Base-by-base conservation (phyloP, 208 protist species). In the Borovskyia barvae region DNA sequence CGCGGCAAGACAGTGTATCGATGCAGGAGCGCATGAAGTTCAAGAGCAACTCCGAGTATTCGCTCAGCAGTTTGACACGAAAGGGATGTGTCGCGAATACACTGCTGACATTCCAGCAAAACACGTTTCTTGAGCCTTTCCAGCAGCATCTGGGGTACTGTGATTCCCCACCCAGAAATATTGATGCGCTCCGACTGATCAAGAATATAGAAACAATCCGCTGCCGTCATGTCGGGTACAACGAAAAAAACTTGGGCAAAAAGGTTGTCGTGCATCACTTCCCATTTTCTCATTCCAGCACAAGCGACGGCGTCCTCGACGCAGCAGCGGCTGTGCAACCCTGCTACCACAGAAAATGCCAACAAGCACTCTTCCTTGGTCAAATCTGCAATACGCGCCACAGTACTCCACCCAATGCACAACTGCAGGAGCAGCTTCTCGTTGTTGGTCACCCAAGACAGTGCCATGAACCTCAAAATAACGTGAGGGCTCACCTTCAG, bases 211-310 rank as follows among this genome's bases (percentile, higher is more conserved):
- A 91, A 55, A 36, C 77, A 85, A 29, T 82, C 69, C 6, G 30
- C 30, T 1, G 70, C 32, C 14, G 61, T 70, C 57, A 87, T 63
- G 19, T 68, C 42, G 30, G 42, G 42, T 1, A 60, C 40, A 57
- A 71, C 42, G 2, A 74, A 33, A 42, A 80, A 85, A 9, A 84
- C 29, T 49, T 87, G 80, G 6, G 75, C 84, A 42, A 87, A 87
- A 9, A 91, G 47, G 12, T 49, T 62, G 14, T 87, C 74, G 57
- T 81, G 82, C 22, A 86, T 39, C 28, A 35, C 24, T 40, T 77
- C 60, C 72, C 66, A 76, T 7, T 79, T 55, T 3, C 36, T 59
- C 24, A 42, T 0, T 25, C 58, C 17, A 0, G 51, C 64, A 5
- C 17, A 52, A 9, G 56, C 40, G 15, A 28, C 6, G 11, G 62